A percentile compares a stretch with the other conserved stretches of the same genome.
These are phyloP conservation scores for Maudiozyma pseudohumilis DNA, from an alignment of 805 yeast genomes.

Conservation along the genomic window DNA sequence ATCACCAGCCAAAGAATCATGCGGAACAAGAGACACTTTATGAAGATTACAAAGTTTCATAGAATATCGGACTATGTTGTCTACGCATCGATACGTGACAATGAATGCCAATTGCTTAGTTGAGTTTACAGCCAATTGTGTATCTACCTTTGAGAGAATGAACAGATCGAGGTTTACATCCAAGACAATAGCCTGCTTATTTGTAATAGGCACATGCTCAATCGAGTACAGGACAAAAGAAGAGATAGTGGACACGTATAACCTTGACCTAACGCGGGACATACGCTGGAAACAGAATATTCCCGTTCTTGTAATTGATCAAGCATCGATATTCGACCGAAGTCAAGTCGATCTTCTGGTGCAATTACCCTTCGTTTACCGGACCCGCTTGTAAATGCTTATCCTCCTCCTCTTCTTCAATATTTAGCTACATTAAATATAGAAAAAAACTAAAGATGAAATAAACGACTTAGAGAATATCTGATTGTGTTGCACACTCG, in stretches of 20 bases:
- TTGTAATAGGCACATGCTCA: slow-evolving; percentile 19
- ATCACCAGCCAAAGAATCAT: slow-evolving; percentile 7
- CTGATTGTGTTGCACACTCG: too few species aligned
- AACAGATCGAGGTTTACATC: slow-evolving; percentile 18
- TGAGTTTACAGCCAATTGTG: slow-evolving; percentile 25
- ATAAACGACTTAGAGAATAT: too few species aligned
- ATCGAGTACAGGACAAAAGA: slow-evolving; percentile 3
- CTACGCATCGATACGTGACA: slow-evolving; percentile 22
- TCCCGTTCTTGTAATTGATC: slow-evolving; percentile 13
- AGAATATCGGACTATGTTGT: slow-evolving; percentile 15
- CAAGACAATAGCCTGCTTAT: slow-evolving; percentile 18
- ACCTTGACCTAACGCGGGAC: not conserved
- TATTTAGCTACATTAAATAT: too few species aligned
- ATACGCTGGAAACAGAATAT: not conserved
- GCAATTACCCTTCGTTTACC: slow-evolving; percentile 11
- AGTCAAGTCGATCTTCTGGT: slow-evolving; percentile 16
- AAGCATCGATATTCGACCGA: slow-evolving; percentile 19
- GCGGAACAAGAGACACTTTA: slow-evolving; percentile 13
- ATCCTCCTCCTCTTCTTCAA: too few species aligned
- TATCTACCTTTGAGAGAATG: slow-evolving; percentile 21
- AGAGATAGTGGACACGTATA: not conserved
- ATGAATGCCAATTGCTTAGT: slow-evolving; percentile 22
- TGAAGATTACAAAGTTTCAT: slow-evolving; percentile 19
- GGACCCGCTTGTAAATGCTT: too few species aligned
- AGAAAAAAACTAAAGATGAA: too few species aligned